Evolutionary conservation across 2,329 filamentous ascomycete genomes (phyloP).

Genomic region (Gliomastix tumulicola): DNA sequence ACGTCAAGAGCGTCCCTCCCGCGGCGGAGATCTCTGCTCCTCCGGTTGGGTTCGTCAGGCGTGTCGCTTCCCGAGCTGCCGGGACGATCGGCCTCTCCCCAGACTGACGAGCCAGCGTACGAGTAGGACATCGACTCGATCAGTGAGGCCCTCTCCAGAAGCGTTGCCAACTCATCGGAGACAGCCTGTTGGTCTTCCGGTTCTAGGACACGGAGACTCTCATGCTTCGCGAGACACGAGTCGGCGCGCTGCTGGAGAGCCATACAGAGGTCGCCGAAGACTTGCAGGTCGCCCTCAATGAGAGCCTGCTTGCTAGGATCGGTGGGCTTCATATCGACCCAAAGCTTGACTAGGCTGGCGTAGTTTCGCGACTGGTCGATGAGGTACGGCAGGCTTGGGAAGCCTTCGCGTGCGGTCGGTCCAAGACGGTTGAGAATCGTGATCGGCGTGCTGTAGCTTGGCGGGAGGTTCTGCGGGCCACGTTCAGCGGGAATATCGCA

Average conservation of each 20-base stretch:
- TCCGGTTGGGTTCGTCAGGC: conserved; percentile 5
- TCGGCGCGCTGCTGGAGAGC: conserved; percentile 43
- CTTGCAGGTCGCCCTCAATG: conserved; percentile 41
- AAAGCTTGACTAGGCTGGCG: conserved; percentile 74
- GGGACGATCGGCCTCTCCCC: conserved; percentile 16
- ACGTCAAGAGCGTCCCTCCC: conserved; percentile 17
- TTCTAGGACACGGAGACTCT: conserved; percentile 33
- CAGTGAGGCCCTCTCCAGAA: conserved; percentile 35
- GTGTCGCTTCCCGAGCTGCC: conserved; percentile 45
- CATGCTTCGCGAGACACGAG: conserved; percentile 42
- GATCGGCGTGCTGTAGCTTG: conserved; percentile 86
- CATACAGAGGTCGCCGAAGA: conserved; percentile 45
- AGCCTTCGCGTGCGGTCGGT: conserved; percentile 78
- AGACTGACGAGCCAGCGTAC: conserved; percentile 16
- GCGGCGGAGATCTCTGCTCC: conserved; percentile 22
- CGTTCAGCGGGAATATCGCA: conserved; percentile 75
- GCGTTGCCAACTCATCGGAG: conserved; percentile 33
- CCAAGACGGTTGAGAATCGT: conserved; percentile 81
- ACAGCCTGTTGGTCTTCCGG: neutral
- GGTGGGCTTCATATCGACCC: conserved; percentile 52
- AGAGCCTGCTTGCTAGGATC: conserved; percentile 22
- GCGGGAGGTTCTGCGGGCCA: conserved; percentile 58
- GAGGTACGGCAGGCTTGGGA: conserved; percentile 86
- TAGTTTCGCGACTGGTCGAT: conserved; percentile 85
- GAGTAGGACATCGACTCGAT: conserved; percentile 24